Evolutionary conservation across 2,329 filamentous ascomycete species (phyloP).

Genomic region (Trichophyton simii): DNA sequence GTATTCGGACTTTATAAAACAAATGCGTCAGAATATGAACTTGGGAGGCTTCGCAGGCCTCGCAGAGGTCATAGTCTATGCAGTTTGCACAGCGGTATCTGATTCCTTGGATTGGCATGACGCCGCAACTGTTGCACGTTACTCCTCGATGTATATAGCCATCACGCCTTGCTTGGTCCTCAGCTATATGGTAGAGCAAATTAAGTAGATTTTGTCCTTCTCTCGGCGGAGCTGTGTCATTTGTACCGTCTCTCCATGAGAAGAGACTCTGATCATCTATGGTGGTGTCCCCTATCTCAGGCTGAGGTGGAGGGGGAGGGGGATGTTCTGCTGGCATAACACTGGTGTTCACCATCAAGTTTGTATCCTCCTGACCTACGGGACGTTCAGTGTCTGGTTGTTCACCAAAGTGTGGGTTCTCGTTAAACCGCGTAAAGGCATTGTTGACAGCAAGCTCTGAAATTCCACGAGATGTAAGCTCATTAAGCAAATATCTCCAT

Average conservation of each 20-base stretch:
- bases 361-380: constrained; percentile 29
- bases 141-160: constrained; percentile 88
- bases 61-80: constrained; percentile 88
- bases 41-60: constrained; percentile 63
- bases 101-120: constrained; percentile 79
- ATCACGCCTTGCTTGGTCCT: constrained; percentile 78
- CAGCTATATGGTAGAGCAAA: constrained; percentile 80
- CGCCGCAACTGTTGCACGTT: constrained; percentile 78
- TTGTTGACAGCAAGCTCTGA: constrained; percentile 24
- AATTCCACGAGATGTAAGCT: constrained; percentile 30
- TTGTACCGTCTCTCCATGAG: constrained; percentile 33
- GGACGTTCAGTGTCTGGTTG: constrained; percentile 27
- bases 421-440: constrained; percentile 28
- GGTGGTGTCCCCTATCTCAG: constrained; percentile 26
- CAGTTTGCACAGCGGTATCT: constrained; percentile 94
- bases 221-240: constrained; percentile 28
- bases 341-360: constrained; percentile 18
- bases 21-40: constrained; percentile 83
- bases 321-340: constrained; percentile 13
- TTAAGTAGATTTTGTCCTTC: constrained; percentile 70
- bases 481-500: constrained; percentile 26
- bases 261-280: constrained; percentile 34
- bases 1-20: constrained; percentile 91
- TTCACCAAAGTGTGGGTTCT: constrained; percentile 28
- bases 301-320: constrained; percentile 15